Percentiles rank a stretch among this genome's conserved stretches.
Conservation (phyloP, 2,329 filamentous ascomycete genomes). For the Curvularia verruculosa region DNA sequence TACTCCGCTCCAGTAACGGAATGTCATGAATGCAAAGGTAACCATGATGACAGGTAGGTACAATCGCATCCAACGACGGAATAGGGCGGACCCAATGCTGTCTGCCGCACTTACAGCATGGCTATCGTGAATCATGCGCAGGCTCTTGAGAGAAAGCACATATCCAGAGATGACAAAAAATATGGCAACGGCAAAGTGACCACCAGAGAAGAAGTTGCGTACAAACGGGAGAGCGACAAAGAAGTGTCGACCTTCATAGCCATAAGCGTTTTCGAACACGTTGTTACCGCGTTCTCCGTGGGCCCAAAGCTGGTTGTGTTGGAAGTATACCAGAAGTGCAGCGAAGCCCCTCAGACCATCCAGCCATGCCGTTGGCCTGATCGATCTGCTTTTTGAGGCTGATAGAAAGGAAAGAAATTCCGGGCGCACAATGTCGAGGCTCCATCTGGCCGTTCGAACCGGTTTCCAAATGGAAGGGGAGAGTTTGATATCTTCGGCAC, state of each 20-base stretch:
- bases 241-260: constrained; percentile 40
- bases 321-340: constrained; percentile 68
- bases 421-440: constrained; percentile 39
- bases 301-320: constrained; percentile 58
- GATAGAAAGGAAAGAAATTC: constrained; percentile 36
- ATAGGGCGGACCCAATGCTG: constrained; percentile 56
- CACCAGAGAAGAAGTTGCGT: constrained; percentile 57
- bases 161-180: constrained; percentile 63
- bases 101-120: constrained; percentile 51
- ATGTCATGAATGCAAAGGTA: constrained; percentile 60
- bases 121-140: constrained; percentile 52
- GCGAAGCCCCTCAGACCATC: constrained; percentile 72
- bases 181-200: constrained; percentile 59
- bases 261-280: constrained; percentile 50
- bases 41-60: constrained; percentile 61
- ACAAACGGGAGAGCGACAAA: constrained; percentile 51
- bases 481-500: constrained; percentile 33
- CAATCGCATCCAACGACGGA: constrained; percentile 59
- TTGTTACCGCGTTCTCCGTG: constrained; percentile 54
- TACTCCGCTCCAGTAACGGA: constrained; percentile 54
- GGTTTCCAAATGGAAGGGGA: constrained; percentile 38
- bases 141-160: constrained; percentile 57
- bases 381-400: constrained; percentile 25
- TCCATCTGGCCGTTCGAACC: constrained; percentile 35
- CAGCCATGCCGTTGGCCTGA: constrained; percentile 50